Base-by-base conservation (phyloP, 768 basidiomycete genomes). In the Chalciporus chontae region DNA sequence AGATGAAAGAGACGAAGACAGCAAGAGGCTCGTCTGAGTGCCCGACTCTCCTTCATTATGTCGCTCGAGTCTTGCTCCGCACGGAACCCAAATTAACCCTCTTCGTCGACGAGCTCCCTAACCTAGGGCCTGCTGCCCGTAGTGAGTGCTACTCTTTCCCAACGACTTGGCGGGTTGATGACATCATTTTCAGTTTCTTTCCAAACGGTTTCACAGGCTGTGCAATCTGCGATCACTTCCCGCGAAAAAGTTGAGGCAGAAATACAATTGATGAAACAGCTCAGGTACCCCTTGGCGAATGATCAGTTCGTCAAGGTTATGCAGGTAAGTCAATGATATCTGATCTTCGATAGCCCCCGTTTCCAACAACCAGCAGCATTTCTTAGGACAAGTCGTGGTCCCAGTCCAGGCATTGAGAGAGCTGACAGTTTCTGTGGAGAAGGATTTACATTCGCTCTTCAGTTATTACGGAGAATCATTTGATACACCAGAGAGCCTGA, bases 41-140 rank as follows among this genome's bases (percentile, higher is more conserved):
- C 56, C 91, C 93, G 0, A 95, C 92, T 0, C 71, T 97, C n/a
- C 74, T 96, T 11, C 94, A 95, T 65, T 95, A 92, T 62, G 65
- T 95, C n/a, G 90, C 89, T 11, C 77, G 79, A 41, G 77, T 88
- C 6, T 73, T 95, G 14, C 59, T 88, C 49, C 78, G 84, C 26
- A 77, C 76, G 6, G 84, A 94, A 60, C 78, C 86, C 0, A 70
- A 75, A 0, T 64, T 90, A 11, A 70, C 87, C 5, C 74, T 75
- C 15, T 94, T 94, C 66, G 77, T 89, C 4, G 85, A 90, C 21
- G 93, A 94, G 11, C 69, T 90, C 58, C 85, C 90, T 1, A 84
- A 81, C 62, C 57, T 96, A 3, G 90, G 94, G 63, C 80, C 89
- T 4, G 93, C 90, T 9, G 86, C 90, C 18, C 77, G 90, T 58